Conservation (phyloP, 768 basidiomycete genomes). For the Boletus bicolor region DNA sequence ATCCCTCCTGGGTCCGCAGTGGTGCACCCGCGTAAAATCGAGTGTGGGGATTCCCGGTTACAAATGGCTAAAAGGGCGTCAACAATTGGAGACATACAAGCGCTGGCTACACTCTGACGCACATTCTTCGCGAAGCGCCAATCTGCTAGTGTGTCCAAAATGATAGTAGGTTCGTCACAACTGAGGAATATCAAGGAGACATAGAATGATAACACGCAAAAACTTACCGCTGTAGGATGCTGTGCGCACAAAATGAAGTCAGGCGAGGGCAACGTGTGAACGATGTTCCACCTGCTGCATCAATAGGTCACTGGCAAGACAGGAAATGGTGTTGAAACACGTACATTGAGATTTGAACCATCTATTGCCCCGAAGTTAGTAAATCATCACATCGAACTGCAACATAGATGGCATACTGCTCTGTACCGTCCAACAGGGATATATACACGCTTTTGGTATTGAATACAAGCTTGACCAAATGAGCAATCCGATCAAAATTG, state of each 20-base stretch:
- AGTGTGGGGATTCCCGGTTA: slow-evolving; percentile 60
- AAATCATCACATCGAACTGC: not conserved
- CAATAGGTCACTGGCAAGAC: not conserved
- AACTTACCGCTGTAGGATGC: slow-evolving; percentile 70
- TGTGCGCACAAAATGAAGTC: slow-evolving; percentile 79
- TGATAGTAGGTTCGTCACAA: slow-evolving; percentile 82
- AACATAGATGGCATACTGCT: slow-evolving; percentile 55
- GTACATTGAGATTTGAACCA: slow-evolving; percentile 91
- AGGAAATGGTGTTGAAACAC: slow-evolving; percentile 19
- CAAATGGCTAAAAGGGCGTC: slow-evolving; percentile 54
- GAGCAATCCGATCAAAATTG: slow-evolving; percentile 92
- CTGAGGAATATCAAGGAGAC: slow-evolving; percentile 34
- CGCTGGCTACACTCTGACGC: slow-evolving; percentile 22
- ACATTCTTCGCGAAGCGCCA: slow-evolving; percentile 91
- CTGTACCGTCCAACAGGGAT: slow-evolving; percentile 77
- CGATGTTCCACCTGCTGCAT: slow-evolving; percentile 43
- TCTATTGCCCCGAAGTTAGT: slow-evolving; percentile 35
- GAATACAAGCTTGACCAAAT: slow-evolving; percentile 91
- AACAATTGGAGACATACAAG: not conserved
- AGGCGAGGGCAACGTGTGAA: slow-evolving; percentile 47
- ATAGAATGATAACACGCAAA: not conserved
- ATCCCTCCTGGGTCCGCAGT: slow-evolving; percentile 83
- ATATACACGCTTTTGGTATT: slow-evolving; percentile 83
- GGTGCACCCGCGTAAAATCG: slow-evolving; percentile 94
- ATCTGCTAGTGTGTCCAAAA: slow-evolving; percentile 74